Evolutionary conservation across 2,329 filamentous ascomycete species (phyloP).

Genomic region (Balansia obtecta): DNA sequence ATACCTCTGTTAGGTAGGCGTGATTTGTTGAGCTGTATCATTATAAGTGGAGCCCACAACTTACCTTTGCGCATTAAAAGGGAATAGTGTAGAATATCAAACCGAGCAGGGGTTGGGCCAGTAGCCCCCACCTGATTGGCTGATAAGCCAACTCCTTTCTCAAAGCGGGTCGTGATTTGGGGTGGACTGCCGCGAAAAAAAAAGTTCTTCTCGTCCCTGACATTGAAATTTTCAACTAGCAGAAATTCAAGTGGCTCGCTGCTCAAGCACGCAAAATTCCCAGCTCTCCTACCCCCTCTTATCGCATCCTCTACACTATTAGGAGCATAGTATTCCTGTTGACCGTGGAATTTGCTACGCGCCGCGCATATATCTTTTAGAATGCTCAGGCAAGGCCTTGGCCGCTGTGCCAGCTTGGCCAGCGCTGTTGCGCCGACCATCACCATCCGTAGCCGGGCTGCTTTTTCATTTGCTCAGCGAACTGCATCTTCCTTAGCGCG

Average conservation of each 20-base stretch:
- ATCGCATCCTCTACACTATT: no score
- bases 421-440: conserved; percentile 17
- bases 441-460: conserved; percentile 17
- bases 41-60: no score
- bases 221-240: neutral
- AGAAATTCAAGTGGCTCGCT: neutral
- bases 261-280: neutral
- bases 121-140: neutral
- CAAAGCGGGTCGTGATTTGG: neutral
- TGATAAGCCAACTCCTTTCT: neutral
- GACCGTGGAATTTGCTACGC: neutral
- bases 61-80: no score
- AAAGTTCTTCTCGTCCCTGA: conserved; percentile 1
- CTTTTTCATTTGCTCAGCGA: conserved; percentile 14
- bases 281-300: neutral
- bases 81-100: neutral
- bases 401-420: conserved; percentile 26
- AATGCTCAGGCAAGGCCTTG: conserved; percentile 26
- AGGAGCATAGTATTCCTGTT: no score
- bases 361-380: conserved; percentile 1
- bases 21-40: no score
- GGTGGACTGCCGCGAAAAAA: neutral
- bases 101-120: neutral
- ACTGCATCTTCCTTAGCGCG: conserved; percentile 11
- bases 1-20: no score